Conservation (phyloP, 2,329 filamentous ascomycete species). For the Pseudogymnoascus sp. region DNA sequence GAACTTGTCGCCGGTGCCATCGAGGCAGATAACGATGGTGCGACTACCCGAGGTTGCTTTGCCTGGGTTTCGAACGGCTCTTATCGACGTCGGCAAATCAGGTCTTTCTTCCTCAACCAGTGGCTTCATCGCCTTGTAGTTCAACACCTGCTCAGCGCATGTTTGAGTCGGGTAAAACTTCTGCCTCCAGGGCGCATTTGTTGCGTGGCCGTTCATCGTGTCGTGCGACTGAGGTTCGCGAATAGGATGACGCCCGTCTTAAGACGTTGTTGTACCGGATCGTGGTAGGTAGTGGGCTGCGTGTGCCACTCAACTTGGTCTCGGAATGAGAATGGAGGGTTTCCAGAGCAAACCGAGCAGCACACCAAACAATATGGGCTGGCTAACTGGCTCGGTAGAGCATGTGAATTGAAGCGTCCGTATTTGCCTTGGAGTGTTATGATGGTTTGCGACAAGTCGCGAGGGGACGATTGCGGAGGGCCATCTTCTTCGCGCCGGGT, state of each 20-base stretch:
- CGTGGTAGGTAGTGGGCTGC: neutral
- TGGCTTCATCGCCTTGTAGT: constrained; percentile 11
- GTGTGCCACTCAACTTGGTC: neutral
- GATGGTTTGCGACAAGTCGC: neutral
- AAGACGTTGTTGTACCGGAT: neutral
- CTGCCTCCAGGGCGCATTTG: constrained; percentile 14
- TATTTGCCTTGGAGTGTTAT: neutral
- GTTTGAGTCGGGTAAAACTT: constrained; percentile 18
- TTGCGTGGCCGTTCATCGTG: constrained; percentile 11
- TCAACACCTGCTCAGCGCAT: constrained; percentile 11
- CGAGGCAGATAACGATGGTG: constrained; percentile 34
- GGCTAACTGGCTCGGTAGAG: neutral
- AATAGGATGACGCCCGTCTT: neutral
- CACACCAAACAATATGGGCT: neutral
- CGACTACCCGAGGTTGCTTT: constrained; percentile 10
- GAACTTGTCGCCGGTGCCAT: constrained; percentile 40
- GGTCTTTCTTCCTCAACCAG: constrained; percentile 11
- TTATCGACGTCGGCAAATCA: constrained; percentile 16
- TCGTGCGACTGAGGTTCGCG: neutral
- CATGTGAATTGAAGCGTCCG: neutral
- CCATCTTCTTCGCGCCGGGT: neutral
- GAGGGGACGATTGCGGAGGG: neutral
- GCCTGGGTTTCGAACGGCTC: constrained; percentile 16
- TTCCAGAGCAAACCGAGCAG: neutral
- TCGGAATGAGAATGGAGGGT: neutral